Percentiles rank a stretch among this genome's conserved stretches.
Conservation (phyloP, 164 flowering plant genomes). For the Vitis amurensis region DNA sequence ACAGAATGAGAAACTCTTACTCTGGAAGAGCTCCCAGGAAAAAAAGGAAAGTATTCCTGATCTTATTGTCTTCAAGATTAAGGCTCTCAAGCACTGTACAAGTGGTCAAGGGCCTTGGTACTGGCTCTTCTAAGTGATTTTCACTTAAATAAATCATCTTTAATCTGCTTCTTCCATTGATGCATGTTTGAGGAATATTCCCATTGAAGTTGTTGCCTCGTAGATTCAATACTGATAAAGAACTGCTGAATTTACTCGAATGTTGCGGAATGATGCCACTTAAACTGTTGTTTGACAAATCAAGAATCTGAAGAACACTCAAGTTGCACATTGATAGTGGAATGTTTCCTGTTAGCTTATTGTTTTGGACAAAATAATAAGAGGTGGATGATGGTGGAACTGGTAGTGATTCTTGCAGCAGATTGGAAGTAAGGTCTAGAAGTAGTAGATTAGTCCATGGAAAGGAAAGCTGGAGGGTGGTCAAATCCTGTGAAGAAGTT, state of each 20-base stretch:
- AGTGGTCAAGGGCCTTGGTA: too few relatives aligned
- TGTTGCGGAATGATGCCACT: neutral
- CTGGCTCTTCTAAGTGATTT: too few relatives aligned
- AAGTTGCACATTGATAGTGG: neutral
- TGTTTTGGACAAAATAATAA: neutral
- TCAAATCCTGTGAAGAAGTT: neutral
- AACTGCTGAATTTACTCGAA: neutral
- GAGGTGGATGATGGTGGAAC: neutral
- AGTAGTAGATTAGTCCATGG: neutral
- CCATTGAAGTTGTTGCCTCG: neutral
- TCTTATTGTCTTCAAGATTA: too few relatives aligned
- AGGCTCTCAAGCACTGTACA: too few relatives aligned
- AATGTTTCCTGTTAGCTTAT: neutral
- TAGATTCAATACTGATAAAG: neutral
- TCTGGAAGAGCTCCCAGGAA: too few relatives aligned
- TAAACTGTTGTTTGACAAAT: neutral
- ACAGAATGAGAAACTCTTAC: too few relatives aligned
- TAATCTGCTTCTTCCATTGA: too few relatives aligned
- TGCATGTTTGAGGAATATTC: too few relatives aligned
- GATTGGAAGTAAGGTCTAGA: neutral
- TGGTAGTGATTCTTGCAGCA: neutral
- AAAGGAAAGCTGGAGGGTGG: neutral
- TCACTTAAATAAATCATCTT: too few relatives aligned
- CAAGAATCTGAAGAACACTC: neutral
- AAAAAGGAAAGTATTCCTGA: too few relatives aligned